Evolutionary conservation across 306 rosid species (phyloP), one percentile per base, ranked within the genome.

Genomic region (Alnus rubra): DNA sequence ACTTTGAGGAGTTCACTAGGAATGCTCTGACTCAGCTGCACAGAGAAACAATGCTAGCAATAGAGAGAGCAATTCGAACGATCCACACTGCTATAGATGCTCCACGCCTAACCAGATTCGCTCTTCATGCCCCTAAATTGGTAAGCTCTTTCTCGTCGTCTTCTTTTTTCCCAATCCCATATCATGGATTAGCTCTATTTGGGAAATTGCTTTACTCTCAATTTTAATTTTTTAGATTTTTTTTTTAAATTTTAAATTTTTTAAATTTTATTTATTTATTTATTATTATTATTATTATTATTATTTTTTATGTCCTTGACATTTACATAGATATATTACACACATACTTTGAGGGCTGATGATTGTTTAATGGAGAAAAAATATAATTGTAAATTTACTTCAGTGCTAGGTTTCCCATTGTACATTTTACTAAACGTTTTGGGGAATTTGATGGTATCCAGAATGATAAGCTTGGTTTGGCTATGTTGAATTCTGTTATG

Each of bases 71-170:
- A 28, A 71, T 88, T 78, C 89, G 94, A 73, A 86, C 84, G 71
- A 75, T 91, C 80, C 87, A 81, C 75, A 79, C 87, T 0, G 65
- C 67, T 64, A 79, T 81, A 18, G 86, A 80, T 65, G 84, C 89
- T 80, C 88, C 92, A 2, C 91, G 88, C 13, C 87, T 93, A 78
- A 84, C 89, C 74, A 89, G 72, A 83, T 90, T 93, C 65, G 76
- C 87, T 69, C 97, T 89, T 78, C 92, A 82, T n/a, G 84, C 92
- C n/a, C 94, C 98, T 49, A 87, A 88, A 88, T 84, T 10, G 14
- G 98, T 93, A 59, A 74, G 79, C 78, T 74, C 69, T 79, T 37
- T 3, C 19, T 23, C 13, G 28, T 10, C 39, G 11, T 71, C 33
- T 76, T 60, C 51, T 47, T 69, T 45, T 48, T 16, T 18, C 53